Base-by-base conservation (phyloP, 306 rosid species). In the Cucumis melo region DNA sequence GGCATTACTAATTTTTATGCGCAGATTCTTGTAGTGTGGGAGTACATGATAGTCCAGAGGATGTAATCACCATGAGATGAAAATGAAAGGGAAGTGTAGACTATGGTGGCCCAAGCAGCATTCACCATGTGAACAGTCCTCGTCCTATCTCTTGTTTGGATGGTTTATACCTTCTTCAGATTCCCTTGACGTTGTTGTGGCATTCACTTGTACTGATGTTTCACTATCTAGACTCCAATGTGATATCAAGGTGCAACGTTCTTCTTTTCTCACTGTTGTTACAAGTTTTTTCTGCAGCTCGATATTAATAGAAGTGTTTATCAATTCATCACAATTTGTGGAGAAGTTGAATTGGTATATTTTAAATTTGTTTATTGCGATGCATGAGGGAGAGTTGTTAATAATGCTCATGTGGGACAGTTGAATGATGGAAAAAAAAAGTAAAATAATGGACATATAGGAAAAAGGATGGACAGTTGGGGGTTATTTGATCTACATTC, bases 21-120 rank as follows among this genome's bases (percentile, higher is more conserved):
- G 21, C 57, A 14, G 14, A 70, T 21, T 44, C 7, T 3, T 70
- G 55, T 46, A 44, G 20, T 44, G n/a, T 13, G 11, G 21, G n/a
- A 13, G 27, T 12, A 39, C 24, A 20, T 44, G 74, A 68, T 48
- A 2, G 36, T 72, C 15, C 60, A 72, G 76, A 24, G 23, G 42
- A 32, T 70, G 23, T 46, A 82, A 81, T 71, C 64, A 83, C 79
- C 78, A 63, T 77, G 82, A 79, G 79, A 42, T 84, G 75, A 75
- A 80, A 76, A 87, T 87, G 93, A 77, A 76, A 19, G 86, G 81
- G 57, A 87, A 83, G 41, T 94, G 95, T 81, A 86, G 97, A 84
- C 85, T 92, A 83, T 94, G 99, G 99, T 94, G 99, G 99, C 97
- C 99, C 32, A 90, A 82, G 78, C 85, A 87, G 73, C 84, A 90